Base-by-base conservation (phyloP, 169 alveolate species). In the Cryptosporidium andersoni region DNA sequence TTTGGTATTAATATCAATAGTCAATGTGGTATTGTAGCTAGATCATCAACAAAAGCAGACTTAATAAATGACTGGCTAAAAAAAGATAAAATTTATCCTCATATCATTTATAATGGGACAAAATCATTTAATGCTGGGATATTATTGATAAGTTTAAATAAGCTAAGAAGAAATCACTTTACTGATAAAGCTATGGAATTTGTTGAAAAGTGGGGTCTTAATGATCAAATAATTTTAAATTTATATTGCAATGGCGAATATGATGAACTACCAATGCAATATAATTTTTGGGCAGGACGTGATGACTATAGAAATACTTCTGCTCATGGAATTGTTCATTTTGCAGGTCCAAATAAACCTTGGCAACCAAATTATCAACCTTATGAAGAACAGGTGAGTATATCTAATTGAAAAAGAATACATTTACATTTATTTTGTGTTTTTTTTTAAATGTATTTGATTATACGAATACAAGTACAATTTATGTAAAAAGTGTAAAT, bases 111-210 rank as follows among this genome's bases (percentile, higher is more conserved):
- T 64, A 60, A 52, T 14, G 80, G 64, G 8, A 40, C 12, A 12
- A 81, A 58, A 65, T 64, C 82, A 49, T 81, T 81, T 67, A 81
- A 81, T 81, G 89, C 89, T 16, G 89, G 89, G 40, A 82, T 81
- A 36, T 34, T 81, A 1, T 49, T 81, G 12, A 2, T 81, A 3
- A 47, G 62, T 64, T 67, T 81, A 47, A 51, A 81, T 5, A 64
- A 60, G 25, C 65, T 81, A 55, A 39, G 89, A 40, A 7, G 25
- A 36, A 81, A 81, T 40, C 3, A 64, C 16, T 81, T 81, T 64
- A 67, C 53, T 4, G 65, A 81, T 58, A 49, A 67, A 14, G 51
- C 81, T 2, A 39, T 64, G 40, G 58, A 64, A n/a, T 40, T 65
- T 25, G 89, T 81, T 60, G 64, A 64, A 45, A 81, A 60, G 34